A percentile compares a stretch with the other conserved stretches of the same genome.
phyloP scores from a whole-genome alignment of 805 yeast species.

The Yarrowia deformans region DNA sequence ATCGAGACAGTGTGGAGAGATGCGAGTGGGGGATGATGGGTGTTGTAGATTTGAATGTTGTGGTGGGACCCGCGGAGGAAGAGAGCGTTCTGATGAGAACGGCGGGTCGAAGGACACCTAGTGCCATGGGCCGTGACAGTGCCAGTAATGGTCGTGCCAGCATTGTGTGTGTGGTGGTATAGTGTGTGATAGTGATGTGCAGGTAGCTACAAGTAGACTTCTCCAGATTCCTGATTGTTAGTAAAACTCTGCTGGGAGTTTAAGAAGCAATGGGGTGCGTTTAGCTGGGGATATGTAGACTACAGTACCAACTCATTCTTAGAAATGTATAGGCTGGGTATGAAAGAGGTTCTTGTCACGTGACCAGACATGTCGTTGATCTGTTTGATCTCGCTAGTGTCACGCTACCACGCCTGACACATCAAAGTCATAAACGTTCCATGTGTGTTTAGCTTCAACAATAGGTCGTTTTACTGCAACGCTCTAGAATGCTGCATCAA shows the following conservation, averaged over 20 bases:
- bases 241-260: slow-evolving; percentile 37
- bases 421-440: background rate
- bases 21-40: slow-evolving; percentile 4
- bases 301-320: no score
- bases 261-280: slow-evolving; percentile 22
- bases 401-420: background rate
- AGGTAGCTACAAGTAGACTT: background rate
- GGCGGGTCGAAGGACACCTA: background rate
- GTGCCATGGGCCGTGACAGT: slow-evolving; percentile 18
- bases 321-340: background rate
- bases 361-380: background rate
- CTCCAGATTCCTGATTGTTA: slow-evolving; percentile 24
- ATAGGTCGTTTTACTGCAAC: background rate
- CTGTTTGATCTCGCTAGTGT: background rate
- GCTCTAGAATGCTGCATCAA: background rate
- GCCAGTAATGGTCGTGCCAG: slow-evolving; percentile 26
- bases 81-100: background rate
- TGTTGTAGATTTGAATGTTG: background rate
- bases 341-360: background rate
- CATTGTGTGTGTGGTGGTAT: background rate
- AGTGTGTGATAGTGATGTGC: background rate
- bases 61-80: slow-evolving; percentile 6
- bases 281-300: background rate
- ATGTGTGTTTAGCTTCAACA: background rate
- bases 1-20: slow-evolving; percentile 27